Evolutionary conservation across 495 filamentous ascomycete genomes (phyloP).

Genomic region (Daldinia concentrica): DNA sequence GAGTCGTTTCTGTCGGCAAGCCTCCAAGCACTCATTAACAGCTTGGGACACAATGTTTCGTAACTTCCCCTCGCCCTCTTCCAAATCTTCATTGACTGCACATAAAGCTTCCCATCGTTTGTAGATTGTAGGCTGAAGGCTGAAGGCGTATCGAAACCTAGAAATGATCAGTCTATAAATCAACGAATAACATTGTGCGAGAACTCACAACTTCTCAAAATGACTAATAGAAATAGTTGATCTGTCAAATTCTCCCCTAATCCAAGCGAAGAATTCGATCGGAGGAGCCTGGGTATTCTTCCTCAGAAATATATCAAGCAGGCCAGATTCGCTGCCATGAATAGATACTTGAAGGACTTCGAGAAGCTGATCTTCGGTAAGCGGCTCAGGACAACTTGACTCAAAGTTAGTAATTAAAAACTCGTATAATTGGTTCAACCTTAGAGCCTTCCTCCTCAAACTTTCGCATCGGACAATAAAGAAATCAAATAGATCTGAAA

Average conservation of each 20-base stretch:
- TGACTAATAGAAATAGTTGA: neutral
- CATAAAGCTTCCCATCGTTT: conserved; percentile 1
- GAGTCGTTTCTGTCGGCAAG: neutral
- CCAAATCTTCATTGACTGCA: neutral
- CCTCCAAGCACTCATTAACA: neutral
- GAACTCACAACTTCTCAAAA: conserved; percentile 6
- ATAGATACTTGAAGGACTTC: conserved; percentile 1
- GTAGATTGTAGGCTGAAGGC: neutral
- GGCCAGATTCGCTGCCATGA: too few relatives aligned
- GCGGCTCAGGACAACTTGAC: too few relatives aligned
- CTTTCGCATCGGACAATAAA: neutral
- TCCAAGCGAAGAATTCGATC: conserved; percentile 8
- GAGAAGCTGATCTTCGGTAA: too few relatives aligned
- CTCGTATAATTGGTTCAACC: neutral
- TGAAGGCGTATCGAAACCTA: neutral
- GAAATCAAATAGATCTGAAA: neutral
- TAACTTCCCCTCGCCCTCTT: neutral
- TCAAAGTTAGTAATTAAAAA: too few relatives aligned
- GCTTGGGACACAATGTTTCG: neutral
- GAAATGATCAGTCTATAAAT: neutral
- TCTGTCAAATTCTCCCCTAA: conserved; percentile 3
- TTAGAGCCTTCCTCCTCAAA: neutral
- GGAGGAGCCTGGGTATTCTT: neutral
- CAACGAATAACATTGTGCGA: neutral
- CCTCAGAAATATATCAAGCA: too few relatives aligned